phyloP scores from a whole-genome alignment of 805 yeast species.

The Kazachstania psychrophila region DNA sequence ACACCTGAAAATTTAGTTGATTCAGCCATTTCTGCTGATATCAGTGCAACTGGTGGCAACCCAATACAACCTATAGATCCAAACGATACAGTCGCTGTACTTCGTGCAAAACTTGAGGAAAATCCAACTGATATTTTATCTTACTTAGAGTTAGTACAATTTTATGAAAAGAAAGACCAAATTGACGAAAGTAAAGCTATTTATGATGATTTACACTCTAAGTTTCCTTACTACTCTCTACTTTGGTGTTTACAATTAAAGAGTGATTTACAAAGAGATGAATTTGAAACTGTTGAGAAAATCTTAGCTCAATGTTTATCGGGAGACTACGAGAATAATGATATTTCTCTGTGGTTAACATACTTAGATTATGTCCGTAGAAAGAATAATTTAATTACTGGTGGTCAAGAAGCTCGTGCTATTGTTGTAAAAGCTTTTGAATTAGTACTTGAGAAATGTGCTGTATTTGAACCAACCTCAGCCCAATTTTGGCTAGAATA shows the following conservation, averaged over 20 bases:
- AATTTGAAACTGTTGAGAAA: constrained; percentile 55
- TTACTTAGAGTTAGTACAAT: constrained; percentile 49
- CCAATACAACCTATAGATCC: neutral
- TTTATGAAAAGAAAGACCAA: constrained; percentile 43
- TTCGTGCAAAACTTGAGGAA: constrained; percentile 43
- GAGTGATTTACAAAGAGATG: constrained; percentile 54
- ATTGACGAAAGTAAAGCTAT: constrained; percentile 49
- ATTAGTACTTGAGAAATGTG: constrained; percentile 68
- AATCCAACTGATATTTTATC: constrained; percentile 45
- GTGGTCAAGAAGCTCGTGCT: constrained; percentile 72
- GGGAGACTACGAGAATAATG: constrained; percentile 32
- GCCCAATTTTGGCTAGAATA: constrained; percentile 75
- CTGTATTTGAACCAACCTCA: constrained; percentile 58
- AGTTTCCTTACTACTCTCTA: constrained; percentile 59
- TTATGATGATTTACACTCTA: constrained; percentile 50
- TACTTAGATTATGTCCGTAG: constrained; percentile 73
- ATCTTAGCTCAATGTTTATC: constrained; percentile 58
- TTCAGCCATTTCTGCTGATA: neutral
- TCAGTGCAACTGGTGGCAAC: neutral
- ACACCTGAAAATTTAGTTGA: constrained; percentile 7
- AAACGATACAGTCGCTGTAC: constrained; percentile 46
- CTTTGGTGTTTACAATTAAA: constrained; percentile 72
- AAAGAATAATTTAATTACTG: constrained; percentile 57
- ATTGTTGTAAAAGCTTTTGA: constrained; percentile 75
- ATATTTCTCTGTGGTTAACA: constrained; percentile 63